A percentile compares a stretch with the other conserved stretches of the same genome.
These are phyloP conservation scores for Backusella tarrabulga DNA, from an alignment of 192 early-diverging fungal species.

Conservation along the genomic window DNA sequence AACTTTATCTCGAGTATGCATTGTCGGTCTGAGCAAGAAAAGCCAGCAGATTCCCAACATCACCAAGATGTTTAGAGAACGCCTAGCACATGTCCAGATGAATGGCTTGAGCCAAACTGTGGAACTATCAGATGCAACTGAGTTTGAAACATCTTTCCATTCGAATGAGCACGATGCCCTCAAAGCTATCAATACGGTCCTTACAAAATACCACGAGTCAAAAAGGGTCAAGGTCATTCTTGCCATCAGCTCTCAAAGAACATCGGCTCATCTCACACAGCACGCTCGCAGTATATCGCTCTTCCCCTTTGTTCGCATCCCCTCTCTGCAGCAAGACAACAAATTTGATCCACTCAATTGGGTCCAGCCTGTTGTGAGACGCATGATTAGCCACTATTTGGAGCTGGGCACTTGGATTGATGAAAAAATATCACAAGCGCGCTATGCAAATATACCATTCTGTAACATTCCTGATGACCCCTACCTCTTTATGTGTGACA, in stretches of 20 bases:
- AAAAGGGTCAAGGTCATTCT: conserved; percentile 68
- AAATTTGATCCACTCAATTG: conserved; percentile 81
- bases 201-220: conserved; percentile 62
- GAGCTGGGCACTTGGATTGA: conserved; percentile 71
- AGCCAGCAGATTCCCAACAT: conserved; percentile 74
- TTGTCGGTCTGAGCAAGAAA: conserved; percentile 65
- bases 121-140: conserved; percentile 48
- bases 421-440: conserved; percentile 68
- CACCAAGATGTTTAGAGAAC: conserved; percentile 51
- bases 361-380: conserved; percentile 65
- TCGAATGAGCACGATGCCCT: conserved; percentile 51
- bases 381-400: conserved; percentile 81
- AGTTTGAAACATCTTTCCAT: conserved; percentile 50
- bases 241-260: conserved; percentile 64
- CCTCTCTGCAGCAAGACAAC: conserved; percentile 68
- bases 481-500: conserved; percentile 77
- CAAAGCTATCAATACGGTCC: conserved; percentile 53
- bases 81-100: not conserved
- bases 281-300: conserved; percentile 54
- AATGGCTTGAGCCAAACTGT: conserved; percentile 31
- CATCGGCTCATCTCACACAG: conserved; percentile 27
- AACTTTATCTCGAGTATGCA: conserved; percentile 60
- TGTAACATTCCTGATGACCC: conserved; percentile 89
- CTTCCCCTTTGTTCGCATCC: conserved; percentile 72
- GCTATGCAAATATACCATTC: conserved; percentile 85